Conservation (phyloP, 2,329 filamentous ascomycete genomes). For the Didymella lethalis region DNA sequence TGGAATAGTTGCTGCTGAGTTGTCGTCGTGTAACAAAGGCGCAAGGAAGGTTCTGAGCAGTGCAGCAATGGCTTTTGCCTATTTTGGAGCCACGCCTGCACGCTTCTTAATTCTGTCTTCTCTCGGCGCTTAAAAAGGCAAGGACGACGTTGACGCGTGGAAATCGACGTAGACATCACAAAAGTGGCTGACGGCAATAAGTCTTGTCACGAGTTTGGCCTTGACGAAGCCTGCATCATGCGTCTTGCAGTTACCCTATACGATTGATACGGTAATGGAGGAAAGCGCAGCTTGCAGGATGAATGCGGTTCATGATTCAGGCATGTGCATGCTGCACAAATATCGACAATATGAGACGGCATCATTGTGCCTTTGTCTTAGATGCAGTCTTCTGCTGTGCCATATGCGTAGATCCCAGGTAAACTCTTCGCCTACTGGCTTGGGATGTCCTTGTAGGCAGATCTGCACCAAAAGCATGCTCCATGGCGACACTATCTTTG, state of each 20-base stretch:
- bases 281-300: constrained; percentile 35
- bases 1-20: constrained; percentile 24
- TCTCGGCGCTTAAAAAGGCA: constrained; percentile 9
- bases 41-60: constrained; percentile 22
- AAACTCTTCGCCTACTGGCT: constrained; percentile 28
- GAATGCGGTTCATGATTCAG: constrained; percentile 5
- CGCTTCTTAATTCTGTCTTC: constrained; percentile 4
- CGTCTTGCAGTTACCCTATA: not conserved
- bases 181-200: constrained; percentile 27
- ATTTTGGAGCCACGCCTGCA: constrained; percentile 7
- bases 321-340: constrained; percentile 1
- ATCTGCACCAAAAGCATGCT: not conserved
- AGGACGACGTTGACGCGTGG: constrained; percentile 11
- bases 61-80: constrained; percentile 10
- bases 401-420: constrained; percentile 28
- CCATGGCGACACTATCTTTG: not conserved
- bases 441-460: not conserved
- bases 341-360: constrained; percentile 17
- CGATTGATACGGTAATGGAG: constrained; percentile 24
- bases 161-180: constrained; percentile 14
- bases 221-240: constrained; percentile 14
- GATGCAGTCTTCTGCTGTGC: constrained; percentile 29
- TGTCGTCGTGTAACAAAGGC: constrained; percentile 28
- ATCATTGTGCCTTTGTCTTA: constrained; percentile 22
- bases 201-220: constrained; percentile 7